phyloP scores from a whole-genome alignment of 768 basidiomycete genomes.

The Russula vinacea region DNA sequence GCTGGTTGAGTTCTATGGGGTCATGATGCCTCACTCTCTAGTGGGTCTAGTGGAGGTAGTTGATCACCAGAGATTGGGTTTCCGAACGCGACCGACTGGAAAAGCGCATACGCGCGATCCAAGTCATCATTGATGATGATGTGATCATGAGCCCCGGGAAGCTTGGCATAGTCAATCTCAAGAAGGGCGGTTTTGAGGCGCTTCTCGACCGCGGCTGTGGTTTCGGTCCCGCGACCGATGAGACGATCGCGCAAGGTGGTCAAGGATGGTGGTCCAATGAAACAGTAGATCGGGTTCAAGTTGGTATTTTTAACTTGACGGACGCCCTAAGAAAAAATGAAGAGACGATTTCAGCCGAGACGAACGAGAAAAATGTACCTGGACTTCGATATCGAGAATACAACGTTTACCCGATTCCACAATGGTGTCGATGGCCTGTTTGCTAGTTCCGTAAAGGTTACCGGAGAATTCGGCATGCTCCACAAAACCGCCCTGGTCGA shows the following conservation, averaged over 20 bases:
- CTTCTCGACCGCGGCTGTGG: conserved; percentile 63
- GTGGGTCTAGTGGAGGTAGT: conserved; percentile 51
- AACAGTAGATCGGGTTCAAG: conserved; percentile 83
- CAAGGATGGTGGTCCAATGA: conserved; percentile 86
- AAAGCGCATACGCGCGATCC: conserved; percentile 74
- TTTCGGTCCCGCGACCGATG: conserved; percentile 79
- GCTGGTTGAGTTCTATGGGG: background rate
- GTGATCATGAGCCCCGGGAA: conserved; percentile 69
- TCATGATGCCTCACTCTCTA: conserved; percentile 44
- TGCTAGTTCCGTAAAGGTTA: conserved; percentile 91
- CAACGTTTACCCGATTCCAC: conserved; percentile 70
- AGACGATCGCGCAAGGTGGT: conserved; percentile 67
- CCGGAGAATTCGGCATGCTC: conserved; percentile 93
- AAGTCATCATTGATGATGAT: conserved; percentile 90
- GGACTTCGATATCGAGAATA: conserved; percentile 93
- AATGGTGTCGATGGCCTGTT: conserved; percentile 68
- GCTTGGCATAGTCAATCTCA: conserved; percentile 82
- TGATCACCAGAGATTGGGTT: conserved; percentile 56
- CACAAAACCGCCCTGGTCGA: conserved; percentile 74
- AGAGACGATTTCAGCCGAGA: conserved; percentile 4
- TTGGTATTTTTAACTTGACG: conserved; percentile 82
- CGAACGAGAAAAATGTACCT: conserved; percentile 52
- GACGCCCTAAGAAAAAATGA: conserved; percentile 61
- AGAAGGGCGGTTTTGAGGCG: conserved; percentile 73
- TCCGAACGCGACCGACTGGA: conserved; percentile 74